phyloP scores from a whole-genome alignment of 2,329 filamentous ascomycete genomes.

The Xylariaceae sp. region DNA sequence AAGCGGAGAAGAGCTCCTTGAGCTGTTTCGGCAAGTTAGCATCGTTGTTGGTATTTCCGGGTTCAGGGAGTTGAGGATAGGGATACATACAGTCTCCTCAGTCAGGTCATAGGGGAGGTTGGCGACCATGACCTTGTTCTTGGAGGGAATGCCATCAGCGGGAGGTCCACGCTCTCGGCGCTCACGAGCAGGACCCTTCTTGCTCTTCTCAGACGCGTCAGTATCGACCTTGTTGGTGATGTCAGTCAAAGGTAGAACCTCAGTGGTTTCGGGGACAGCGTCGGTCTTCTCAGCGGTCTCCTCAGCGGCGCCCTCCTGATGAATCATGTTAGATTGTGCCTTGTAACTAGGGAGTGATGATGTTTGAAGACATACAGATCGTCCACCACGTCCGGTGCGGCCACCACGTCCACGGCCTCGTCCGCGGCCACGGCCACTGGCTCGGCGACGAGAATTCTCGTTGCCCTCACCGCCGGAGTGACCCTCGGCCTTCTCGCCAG shows the following conservation, averaged over 20 bases:
- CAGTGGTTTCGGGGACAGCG: slow-evolving; percentile 50
- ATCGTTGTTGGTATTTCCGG: background rate
- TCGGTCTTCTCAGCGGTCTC: slow-evolving; percentile 45
- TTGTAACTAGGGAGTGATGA: too few species aligned
- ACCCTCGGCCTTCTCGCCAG: slow-evolving; percentile 72
- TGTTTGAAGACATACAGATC: slow-evolving; percentile 44
- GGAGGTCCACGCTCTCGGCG: slow-evolving; percentile 86
- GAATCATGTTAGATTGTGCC: slow-evolving; percentile 14
- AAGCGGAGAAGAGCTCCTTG: slow-evolving; percentile 92
- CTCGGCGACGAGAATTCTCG: slow-evolving; percentile 62
- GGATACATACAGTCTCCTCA: slow-evolving; percentile 79
- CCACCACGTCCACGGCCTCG: slow-evolving; percentile 66
- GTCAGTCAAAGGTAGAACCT: slow-evolving; percentile 52
- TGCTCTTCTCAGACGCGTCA: slow-evolving; percentile 34
- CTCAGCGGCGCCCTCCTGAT: slow-evolving; percentile 49
- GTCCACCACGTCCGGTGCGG: slow-evolving; percentile 60
- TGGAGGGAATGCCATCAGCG: slow-evolving; percentile 94
- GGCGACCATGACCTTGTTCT: slow-evolving; percentile 99
- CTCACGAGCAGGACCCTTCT: slow-evolving; percentile 57
- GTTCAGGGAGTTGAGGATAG: background rate
- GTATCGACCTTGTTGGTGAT: slow-evolving; percentile 53
- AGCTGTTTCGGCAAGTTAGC: slow-evolving; percentile 58
- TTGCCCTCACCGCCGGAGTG: slow-evolving; percentile 71
- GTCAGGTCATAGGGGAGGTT: slow-evolving; percentile 98
- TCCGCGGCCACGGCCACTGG: slow-evolving; percentile 64